A percentile compares a stretch with the other conserved stretches of the same genome.
Conservation (phyloP, 345 rosid genomes). For the Syzygium jambos region DNA sequence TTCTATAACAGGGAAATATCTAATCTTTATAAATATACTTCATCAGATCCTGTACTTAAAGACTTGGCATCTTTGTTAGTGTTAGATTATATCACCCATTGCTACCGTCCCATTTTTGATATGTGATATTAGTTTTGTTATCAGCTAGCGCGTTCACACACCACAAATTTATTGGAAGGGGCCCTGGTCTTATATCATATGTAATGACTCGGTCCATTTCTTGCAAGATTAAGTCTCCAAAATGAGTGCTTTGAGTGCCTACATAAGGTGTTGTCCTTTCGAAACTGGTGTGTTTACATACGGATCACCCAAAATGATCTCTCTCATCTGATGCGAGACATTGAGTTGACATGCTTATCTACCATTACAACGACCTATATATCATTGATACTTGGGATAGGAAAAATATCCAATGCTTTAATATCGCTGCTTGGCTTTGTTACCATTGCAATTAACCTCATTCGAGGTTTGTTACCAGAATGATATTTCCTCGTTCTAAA, state of each 20-base stretch:
- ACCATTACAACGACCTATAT: neutral
- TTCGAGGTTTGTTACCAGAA: rapidly evolving
- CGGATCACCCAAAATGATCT: neutral
- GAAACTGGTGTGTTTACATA: neutral
- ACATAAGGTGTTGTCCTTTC: neutral
- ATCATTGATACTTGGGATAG: rapidly evolving
- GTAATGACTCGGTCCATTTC: rapidly evolving
- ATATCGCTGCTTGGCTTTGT: neutral
- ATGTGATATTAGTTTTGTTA: rapidly evolving
- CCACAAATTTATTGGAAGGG: neutral
- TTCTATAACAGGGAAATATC: too few relatives aligned
- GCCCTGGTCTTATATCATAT: rapidly evolving
- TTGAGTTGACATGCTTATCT: rapidly evolving
- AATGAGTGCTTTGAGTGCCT: neutral
- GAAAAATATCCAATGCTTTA: neutral
- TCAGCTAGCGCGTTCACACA: neutral
- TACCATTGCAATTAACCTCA: neutral
- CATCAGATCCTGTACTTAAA: neutral
- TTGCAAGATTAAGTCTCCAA: neutral
- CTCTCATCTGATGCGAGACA: rapidly evolving
- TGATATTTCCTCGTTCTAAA: neutral
- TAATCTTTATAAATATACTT: too few relatives aligned
- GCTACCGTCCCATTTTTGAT: neutral
- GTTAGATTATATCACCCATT: neutral
- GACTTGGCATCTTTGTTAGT: neutral